Evolutionary conservation across 345 rosid genomes (phyloP).

Genomic region (Excoecaria cochinchinensis): DNA sequence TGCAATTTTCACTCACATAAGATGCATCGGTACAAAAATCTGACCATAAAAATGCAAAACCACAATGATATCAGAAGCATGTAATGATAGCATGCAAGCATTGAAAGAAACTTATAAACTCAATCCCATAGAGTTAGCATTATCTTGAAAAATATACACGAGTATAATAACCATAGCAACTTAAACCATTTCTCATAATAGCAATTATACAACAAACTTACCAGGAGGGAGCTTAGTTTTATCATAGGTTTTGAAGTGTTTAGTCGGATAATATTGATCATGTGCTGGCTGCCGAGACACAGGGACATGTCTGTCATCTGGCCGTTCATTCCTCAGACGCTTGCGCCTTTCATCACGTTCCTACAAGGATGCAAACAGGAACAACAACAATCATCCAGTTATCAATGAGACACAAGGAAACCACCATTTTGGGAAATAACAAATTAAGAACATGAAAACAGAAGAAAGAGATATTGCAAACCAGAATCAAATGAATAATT

Average conservation of each 20-base stretch:
- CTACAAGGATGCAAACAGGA: constrained; percentile 37
- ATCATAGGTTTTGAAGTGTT: constrained; percentile 51
- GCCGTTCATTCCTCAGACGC: constrained; percentile 60
- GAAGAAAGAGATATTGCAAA: background rate
- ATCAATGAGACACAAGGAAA: background rate
- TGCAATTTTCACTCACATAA: background rate
- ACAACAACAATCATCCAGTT: background rate
- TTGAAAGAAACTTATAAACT: background rate
- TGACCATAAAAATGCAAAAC: background rate
- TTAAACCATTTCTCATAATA: background rate
- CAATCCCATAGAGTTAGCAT: background rate
- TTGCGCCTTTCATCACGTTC: constrained; percentile 96
- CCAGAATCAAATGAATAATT: background rate
- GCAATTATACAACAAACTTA: constrained; percentile 27
- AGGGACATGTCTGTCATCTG: constrained; percentile 52
- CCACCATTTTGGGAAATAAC: background rate
- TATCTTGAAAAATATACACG: background rate
- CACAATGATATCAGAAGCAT: background rate
- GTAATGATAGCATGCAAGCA: background rate
- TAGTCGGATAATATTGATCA: constrained; percentile 49
- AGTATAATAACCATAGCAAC: background rate
- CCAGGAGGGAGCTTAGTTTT: constrained; percentile 86
- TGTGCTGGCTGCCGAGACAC: constrained; percentile 50
- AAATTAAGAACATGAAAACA: background rate
- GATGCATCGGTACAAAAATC: background rate